These are phyloP conservation scores for Fusarium chaquense DNA, from an alignment of 2,329 filamentous ascomycete genomes.

Conservation along the genomic window DNA sequence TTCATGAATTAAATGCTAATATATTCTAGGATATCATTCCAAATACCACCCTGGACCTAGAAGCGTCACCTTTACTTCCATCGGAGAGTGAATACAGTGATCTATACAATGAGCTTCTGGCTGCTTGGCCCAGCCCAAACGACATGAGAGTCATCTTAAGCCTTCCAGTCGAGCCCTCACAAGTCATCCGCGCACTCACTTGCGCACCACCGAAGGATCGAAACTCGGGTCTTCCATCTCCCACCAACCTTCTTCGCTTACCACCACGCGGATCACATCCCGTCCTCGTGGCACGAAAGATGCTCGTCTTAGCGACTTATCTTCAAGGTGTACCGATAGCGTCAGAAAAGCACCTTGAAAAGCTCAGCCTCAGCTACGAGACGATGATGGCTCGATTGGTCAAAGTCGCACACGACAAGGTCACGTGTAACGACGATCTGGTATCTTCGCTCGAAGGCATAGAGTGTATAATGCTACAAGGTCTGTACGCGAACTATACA, in stretches of 20 bases:
- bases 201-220: constrained; percentile 44
- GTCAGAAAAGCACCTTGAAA: constrained; percentile 1
- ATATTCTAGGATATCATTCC: not conserved
- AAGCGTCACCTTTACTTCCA: not conserved
- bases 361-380: constrained; percentile 28
- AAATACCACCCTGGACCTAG: not conserved
- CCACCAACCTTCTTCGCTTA: constrained; percentile 49
- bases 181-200: constrained; percentile 53
- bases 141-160: constrained; percentile 55
- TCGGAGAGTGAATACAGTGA: constrained; percentile 25
- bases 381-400: constrained; percentile 46
- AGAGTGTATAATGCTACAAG: constrained; percentile 63
- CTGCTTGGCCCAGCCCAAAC: constrained; percentile 54
- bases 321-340: constrained; percentile 50
- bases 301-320: constrained; percentile 55
- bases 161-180: constrained; percentile 48
- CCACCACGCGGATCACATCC: constrained; percentile 51
- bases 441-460: constrained; percentile 60
- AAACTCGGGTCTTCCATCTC: constrained; percentile 29
- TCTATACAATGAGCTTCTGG: constrained; percentile 51
- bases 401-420: constrained; percentile 49
- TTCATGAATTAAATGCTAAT: rapidly evolving
- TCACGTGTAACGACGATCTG: constrained; percentile 62
- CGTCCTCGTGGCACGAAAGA: constrained; percentile 56
- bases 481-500: constrained; percentile 59